These are phyloP conservation scores for Botrytis aclada DNA, from an alignment of 2,329 filamentous ascomycete genomes.

Conservation along the genomic window DNA sequence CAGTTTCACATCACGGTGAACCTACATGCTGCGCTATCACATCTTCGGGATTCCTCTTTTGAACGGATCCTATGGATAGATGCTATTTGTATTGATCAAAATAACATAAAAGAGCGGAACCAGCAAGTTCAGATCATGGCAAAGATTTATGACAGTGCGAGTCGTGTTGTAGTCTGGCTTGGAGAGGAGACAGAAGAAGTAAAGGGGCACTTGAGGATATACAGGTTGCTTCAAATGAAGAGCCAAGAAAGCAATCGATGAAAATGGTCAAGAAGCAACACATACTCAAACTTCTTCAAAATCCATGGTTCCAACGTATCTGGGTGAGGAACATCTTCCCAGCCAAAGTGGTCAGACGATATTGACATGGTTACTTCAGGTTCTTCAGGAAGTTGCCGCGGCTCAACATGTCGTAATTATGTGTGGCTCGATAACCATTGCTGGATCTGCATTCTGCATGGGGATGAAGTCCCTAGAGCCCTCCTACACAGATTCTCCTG, in stretches of 20 bases:
- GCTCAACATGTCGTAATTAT: fast-evolving
- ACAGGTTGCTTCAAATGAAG: too few relatives aligned
- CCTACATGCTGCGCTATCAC: not conserved
- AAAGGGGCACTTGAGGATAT: not conserved
- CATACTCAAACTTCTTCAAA: not conserved
- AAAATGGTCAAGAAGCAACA: fast-evolving
- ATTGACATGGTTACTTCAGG: fast-evolving
- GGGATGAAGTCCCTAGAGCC: not conserved
- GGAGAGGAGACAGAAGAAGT: not conserved
- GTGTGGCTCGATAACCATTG: not conserved
- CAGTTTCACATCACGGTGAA: not conserved
- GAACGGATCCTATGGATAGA: not conserved
- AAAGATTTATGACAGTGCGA: fast-evolving
- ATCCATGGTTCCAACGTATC: not conserved
- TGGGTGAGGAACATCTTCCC: not conserved
- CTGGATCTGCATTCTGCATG: not conserved
- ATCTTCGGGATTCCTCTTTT: not conserved
- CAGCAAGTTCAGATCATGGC: not conserved
- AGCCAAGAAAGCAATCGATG: fast-evolving
- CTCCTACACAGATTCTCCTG: fast-evolving
- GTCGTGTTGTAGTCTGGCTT: not conserved
- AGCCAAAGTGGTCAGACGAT: fast-evolving
- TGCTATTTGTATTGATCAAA: not conserved
- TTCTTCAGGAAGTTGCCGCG: not conserved
- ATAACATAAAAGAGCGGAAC: fast-evolving